phyloP scores from a whole-genome alignment of 2,329 filamentous ascomycete genomes.

The Colletotrichum truncatum region DNA sequence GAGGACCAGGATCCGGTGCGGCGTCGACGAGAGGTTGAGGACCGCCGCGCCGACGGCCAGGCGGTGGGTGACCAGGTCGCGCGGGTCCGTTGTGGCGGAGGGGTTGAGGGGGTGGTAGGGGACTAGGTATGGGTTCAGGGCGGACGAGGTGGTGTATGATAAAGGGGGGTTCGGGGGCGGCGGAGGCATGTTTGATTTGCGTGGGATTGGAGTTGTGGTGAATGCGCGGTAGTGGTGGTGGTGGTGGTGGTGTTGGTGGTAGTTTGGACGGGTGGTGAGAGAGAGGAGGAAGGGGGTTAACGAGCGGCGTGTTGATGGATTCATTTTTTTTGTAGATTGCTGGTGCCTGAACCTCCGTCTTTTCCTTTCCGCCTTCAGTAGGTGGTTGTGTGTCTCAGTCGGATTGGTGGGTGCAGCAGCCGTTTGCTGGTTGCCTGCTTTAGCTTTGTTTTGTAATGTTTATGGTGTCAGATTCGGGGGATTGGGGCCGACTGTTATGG shows the following conservation, averaged over 20 bases:
- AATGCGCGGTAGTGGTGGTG: not conserved
- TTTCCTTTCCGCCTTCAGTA: not conserved
- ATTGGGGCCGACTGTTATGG: not conserved
- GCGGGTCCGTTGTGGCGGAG: not conserved
- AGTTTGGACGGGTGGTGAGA: not conserved
- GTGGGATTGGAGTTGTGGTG: not conserved
- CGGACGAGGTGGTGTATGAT: slow-evolving; percentile 19
- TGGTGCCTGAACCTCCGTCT: not conserved
- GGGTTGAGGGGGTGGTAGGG: slow-evolving; percentile 15
- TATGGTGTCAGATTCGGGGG: not conserved
- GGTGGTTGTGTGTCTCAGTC: not conserved
- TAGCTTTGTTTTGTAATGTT: not conserved
- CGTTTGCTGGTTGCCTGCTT: not conserved
- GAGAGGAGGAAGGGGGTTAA: not conserved
- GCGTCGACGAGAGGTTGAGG: not conserved
- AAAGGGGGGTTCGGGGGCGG: slow-evolving; percentile 22
- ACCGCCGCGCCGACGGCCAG: slow-evolving; percentile 30
- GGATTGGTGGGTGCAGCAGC: not conserved
- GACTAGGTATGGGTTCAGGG: slow-evolving; percentile 10
- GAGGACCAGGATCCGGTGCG: slow-evolving; percentile 47
- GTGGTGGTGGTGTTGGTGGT: not conserved
- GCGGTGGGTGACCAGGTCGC: not conserved
- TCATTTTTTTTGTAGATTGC: not conserved
- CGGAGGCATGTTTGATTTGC: slow-evolving; percentile 22
- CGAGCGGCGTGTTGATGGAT: not conserved